Evolutionary conservation across 2,329 filamentous ascomycete genomes (phyloP).

Genomic region (Xylariales sp.): DNA sequence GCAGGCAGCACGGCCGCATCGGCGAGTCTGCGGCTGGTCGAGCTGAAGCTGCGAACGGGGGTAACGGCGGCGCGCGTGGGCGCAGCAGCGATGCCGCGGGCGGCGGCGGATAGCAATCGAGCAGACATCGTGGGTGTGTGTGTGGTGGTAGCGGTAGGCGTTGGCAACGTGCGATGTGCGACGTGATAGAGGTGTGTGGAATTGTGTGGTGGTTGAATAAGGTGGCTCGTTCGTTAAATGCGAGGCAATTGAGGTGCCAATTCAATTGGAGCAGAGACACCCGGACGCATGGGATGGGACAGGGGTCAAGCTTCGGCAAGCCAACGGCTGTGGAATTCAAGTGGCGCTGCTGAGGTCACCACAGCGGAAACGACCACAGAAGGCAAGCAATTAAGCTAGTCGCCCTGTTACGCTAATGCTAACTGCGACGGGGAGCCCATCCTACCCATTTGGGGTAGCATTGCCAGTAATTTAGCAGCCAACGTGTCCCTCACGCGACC

Average conservation of each 20-base stretch:
- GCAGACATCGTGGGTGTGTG: constrained; percentile 38
- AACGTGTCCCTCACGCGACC: too few relatives aligned
- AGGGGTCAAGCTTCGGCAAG: constrained; percentile 5
- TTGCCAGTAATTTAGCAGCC: too few relatives aligned
- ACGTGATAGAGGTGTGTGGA: constrained; percentile 4
- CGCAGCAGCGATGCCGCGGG: constrained; percentile 7
- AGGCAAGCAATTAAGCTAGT: too few relatives aligned
- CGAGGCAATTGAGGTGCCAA: background rate
- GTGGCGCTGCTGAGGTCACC: too few relatives aligned
- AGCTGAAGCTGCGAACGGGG: constrained; percentile 42
- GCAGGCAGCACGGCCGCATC: constrained; percentile 47
- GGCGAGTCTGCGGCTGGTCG: constrained; percentile 37
- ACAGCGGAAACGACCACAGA: too few relatives aligned
- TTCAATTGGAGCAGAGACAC: constrained; percentile 5
- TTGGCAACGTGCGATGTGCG: constrained; percentile 1
- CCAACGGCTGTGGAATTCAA: constrained; percentile 1
- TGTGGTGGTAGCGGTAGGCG: too few relatives aligned
- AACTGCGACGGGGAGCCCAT: too few relatives aligned
- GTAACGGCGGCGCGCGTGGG: constrained; percentile 13
- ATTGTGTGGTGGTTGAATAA: background rate
- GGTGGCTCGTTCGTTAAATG: background rate
- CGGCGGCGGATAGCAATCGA: constrained; percentile 33
- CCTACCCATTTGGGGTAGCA: too few relatives aligned
- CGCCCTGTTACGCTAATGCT: too few relatives aligned
- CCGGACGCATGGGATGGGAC: background rate